Base-by-base conservation (phyloP, 139 green algal species). In the Pycnococcus provasolii region DNA sequence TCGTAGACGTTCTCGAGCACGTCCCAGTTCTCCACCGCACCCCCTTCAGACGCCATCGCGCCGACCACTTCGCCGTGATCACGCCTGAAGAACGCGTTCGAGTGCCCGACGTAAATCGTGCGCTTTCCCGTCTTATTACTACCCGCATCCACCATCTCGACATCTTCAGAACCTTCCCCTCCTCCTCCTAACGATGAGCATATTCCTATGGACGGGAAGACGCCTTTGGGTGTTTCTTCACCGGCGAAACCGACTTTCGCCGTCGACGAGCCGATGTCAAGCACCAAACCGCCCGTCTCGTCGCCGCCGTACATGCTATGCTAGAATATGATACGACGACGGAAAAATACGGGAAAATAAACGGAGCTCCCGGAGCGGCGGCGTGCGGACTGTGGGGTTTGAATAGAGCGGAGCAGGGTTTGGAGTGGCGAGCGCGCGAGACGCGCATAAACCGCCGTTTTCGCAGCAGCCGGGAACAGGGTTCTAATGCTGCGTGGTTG, bases 251-350 rank as follows among this genome's bases (percentile, higher is more conserved):
- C 92, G 2, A 84, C 91, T 69, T 93, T 95, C 13, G 75, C 80
- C 0, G 77, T 76, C 67, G 79, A 80, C 1, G 80, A 86, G 3
- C 92, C 92, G 1, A 96, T 39, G 71, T 98, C 92, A 1, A 97
- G 2, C 11, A 98, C 92, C 0, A 97, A 43, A 0, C 89, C 89
- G 48, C 95, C 95, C 1, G 96, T 88, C 76, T 98, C 92, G 79
- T 98, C 92, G 3, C 58, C 58, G 11, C 58, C 58, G 58, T 64
- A 64, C 58, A 64, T 68, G 46, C 45, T n/a, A 37, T 60, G 26
- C 26, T 26, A 26, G 26, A 26, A 26, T 26, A 26, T 0, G 26
- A 26, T 26, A 26, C 26, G 26, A 26, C 26, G 26, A 0, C 26
- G 26, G 26, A 26, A 26, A 26, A 26, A 26, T 26, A 26, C 26